phyloP scores from a whole-genome alignment of 108 stramenopile species.

The Skeletonema marinoi region DNA sequence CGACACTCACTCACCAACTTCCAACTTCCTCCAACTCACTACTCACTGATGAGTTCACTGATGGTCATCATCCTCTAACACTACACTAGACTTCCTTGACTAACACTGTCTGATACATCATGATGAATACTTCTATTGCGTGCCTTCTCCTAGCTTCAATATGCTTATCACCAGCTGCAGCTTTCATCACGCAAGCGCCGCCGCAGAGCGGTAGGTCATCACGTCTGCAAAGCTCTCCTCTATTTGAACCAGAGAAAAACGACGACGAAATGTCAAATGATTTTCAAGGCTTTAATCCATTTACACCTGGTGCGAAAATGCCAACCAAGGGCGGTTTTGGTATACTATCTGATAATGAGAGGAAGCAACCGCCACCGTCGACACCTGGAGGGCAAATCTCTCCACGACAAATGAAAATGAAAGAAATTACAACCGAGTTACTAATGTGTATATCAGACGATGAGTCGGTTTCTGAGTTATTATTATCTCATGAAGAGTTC shows the following conservation, averaged over 20 bases:
- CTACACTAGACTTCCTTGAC: too few relatives aligned
- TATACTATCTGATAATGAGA: constrained; percentile 5
- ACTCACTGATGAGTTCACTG: too few relatives aligned
- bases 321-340: constrained; percentile 24
- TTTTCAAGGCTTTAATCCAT: constrained; percentile 43
- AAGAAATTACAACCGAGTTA: constrained; percentile 38
- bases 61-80: too few relatives aligned
- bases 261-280: constrained; percentile 5
- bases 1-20: too few relatives aligned
- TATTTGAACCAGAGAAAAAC: constrained; percentile 1
- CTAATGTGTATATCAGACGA: constrained; percentile 20
- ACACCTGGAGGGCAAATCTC: constrained; percentile 46
- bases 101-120: too few relatives aligned
- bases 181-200: background rate
- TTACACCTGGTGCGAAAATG: constrained; percentile 39
- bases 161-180: background rate
- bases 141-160: background rate
- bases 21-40: too few relatives aligned
- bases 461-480: constrained; percentile 18
- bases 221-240: background rate
- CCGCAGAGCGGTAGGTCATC: background rate
- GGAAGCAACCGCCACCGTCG: background rate
- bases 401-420: constrained; percentile 47
- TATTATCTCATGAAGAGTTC: constrained; percentile 36
- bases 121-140: background rate